Percentiles rank a stretch among this genome's conserved stretches.
These are phyloP conservation scores for Eurotiales sp. DNA, from an alignment of 2,329 filamentous ascomycete species.

Conservation along the genomic window DNA sequence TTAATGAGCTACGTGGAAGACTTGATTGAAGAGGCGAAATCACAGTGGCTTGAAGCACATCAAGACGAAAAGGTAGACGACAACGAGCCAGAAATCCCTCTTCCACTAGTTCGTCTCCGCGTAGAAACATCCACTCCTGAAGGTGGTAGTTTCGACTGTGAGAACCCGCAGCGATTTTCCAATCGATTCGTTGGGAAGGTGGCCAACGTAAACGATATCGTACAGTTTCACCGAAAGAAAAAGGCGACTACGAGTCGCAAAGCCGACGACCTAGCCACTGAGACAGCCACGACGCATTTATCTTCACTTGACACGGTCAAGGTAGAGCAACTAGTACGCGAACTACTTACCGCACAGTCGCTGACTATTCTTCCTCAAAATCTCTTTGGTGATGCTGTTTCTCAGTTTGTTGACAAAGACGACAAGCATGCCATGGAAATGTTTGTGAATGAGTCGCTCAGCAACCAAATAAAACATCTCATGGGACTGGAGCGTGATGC, in stretches of 20 bases:
- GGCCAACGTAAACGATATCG: conserved; percentile 89
- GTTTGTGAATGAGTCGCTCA: conserved; percentile 69
- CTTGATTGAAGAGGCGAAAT: conserved; percentile 79
- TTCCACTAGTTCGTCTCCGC: conserved; percentile 82
- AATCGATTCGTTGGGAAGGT: conserved; percentile 88
- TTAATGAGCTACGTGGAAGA: conserved; percentile 76
- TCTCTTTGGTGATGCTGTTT: conserved; percentile 87
- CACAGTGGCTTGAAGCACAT: conserved; percentile 77
- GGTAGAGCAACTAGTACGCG: conserved; percentile 81
- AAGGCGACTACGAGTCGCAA: conserved; percentile 46
- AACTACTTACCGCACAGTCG: conserved; percentile 82
- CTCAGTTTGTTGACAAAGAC: conserved; percentile 89
- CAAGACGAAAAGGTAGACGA: conserved; percentile 54
- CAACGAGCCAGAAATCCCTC: conserved; percentile 60
- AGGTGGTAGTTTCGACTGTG: conserved; percentile 80
- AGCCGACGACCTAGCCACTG: conserved; percentile 54
- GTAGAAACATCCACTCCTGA: conserved; percentile 87
- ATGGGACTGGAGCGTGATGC: conserved; percentile 64
- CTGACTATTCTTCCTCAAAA: conserved; percentile 91
- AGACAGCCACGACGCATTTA: conserved; percentile 59
- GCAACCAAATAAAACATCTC: conserved; percentile 67
- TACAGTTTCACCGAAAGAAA: conserved; percentile 91
- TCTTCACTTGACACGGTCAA: conserved; percentile 69
- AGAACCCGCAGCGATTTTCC: conserved; percentile 94
- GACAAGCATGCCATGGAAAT: conserved; percentile 88